Conservation (phyloP, 2,329 filamentous ascomycete species). For the Arthrobotrys entomopaga region DNA sequence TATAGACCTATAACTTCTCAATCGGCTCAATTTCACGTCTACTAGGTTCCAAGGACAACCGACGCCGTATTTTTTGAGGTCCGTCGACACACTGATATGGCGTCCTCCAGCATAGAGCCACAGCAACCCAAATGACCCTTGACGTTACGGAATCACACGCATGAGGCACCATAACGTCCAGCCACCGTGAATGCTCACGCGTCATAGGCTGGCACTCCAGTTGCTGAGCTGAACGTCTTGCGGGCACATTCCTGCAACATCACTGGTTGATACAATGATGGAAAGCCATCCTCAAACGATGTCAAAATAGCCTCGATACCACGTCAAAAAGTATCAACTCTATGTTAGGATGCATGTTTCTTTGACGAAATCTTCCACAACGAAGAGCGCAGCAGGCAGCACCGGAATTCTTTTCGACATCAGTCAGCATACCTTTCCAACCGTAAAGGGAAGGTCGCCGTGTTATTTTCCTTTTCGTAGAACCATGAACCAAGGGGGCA, state of each 20-base stretch:
- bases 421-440: neutral
- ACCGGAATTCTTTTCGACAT: too few relatives aligned
- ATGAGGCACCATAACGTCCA: neutral
- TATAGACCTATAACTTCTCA: conserved; percentile 8
- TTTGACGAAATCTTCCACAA: too few relatives aligned
- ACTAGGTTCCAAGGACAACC: neutral
- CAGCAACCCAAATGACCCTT: conserved; percentile 17
- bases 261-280: neutral
- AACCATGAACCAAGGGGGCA: neutral
- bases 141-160: conserved; percentile 11
- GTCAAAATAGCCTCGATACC: too few relatives aligned
- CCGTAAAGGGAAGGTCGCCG: conserved; percentile 11
- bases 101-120: conserved; percentile 3
- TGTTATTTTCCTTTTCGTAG: conserved; percentile 31
- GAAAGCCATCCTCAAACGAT: neutral
- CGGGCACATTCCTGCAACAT: neutral
- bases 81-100: conserved; percentile 32
- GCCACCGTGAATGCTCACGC: neutral
- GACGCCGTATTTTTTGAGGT: conserved; percentile 16
- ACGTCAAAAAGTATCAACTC: too few relatives aligned
- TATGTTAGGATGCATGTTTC: too few relatives aligned
- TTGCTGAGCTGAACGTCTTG: neutral
- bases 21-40: neutral
- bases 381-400: too few relatives aligned
- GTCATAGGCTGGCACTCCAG: too few relatives aligned